A percentile compares a stretch with the other conserved stretches of the same genome.
These are phyloP conservation scores for Myxozyma vanderwaltii DNA, from an alignment of 805 yeast species.

Conservation along the genomic window DNA sequence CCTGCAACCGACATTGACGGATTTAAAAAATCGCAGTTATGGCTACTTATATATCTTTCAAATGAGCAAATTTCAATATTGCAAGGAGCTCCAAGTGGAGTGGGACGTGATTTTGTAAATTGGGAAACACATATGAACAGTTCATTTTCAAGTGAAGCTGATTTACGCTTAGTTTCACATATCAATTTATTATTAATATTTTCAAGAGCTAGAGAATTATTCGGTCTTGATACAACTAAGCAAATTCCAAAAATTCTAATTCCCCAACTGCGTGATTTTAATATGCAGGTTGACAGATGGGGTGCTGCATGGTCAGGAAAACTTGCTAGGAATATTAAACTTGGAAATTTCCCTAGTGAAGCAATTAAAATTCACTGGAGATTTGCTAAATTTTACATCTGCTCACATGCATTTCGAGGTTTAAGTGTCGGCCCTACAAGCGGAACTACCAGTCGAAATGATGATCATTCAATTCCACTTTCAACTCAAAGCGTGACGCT, in stretches of 20 bases:
- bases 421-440: neutral
- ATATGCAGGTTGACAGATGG: constrained; percentile 24
- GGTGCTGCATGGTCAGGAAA: constrained; percentile 28
- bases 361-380: constrained; percentile 23
- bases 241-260: constrained; percentile 12
- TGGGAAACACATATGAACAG: constrained; percentile 26
- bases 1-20: constrained; percentile 18
- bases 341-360: constrained; percentile 27
- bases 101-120: constrained; percentile 17
- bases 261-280: constrained; percentile 21
- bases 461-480: neutral
- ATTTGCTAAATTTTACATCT: constrained; percentile 23
- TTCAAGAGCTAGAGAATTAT: constrained; percentile 22
- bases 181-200: constrained; percentile 22
- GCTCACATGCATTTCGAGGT: constrained; percentile 29
- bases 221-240: constrained; percentile 22
- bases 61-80: constrained; percentile 26
- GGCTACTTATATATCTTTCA: constrained; percentile 22
- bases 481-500: neutral
- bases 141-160: constrained; percentile 17
- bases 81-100: constrained; percentile 27
- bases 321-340: constrained; percentile 16
- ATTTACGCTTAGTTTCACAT: constrained; percentile 20
- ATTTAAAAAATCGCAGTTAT: constrained; percentile 14
- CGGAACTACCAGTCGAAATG: constrained; percentile 1